Percentiles rank a stretch among this genome's conserved stretches.
These are phyloP conservation scores for Crithidia brevicula DNA, from an alignment of 208 protist genomes.

Conservation along the genomic window DNA sequence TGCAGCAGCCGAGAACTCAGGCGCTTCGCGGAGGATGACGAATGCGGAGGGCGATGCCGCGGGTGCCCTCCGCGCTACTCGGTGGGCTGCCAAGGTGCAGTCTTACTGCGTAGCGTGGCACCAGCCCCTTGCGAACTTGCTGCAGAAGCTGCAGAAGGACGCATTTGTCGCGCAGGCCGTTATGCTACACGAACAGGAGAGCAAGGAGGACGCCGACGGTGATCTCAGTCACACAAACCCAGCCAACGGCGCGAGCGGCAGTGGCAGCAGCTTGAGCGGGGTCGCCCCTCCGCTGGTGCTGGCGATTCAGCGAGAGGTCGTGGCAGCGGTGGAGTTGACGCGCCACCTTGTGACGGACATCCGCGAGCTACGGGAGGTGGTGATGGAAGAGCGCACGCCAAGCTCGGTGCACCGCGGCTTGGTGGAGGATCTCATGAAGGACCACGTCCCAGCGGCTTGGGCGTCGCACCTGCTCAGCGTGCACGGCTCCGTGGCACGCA, in stretches of 20 bases:
- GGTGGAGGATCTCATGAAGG: slow-evolving; percentile 81
- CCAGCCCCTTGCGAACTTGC: slow-evolving; percentile 18
- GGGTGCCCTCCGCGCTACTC: slow-evolving; percentile 25
- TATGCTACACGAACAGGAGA: slow-evolving; percentile 30
- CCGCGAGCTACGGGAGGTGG: slow-evolving; percentile 60
- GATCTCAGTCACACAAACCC: neutral
- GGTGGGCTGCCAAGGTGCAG: slow-evolving; percentile 60
- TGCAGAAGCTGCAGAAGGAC: slow-evolving; percentile 36
- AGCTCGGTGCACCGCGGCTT: slow-evolving; percentile 90
- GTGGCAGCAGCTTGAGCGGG: neutral
- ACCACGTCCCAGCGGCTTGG: slow-evolving; percentile 90
- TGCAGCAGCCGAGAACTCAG: neutral
- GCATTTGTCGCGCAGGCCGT: slow-evolving; percentile 39
- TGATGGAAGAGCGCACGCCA: slow-evolving; percentile 76
- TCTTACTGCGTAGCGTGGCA: slow-evolving; percentile 50
- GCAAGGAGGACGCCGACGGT: slow-evolving; percentile 10
- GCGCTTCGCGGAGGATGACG: neutral
- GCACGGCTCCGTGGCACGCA: slow-evolving; percentile 39
- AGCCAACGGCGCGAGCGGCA: neutral
- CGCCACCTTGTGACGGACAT: slow-evolving; percentile 80
- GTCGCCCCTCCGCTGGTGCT: slow-evolving; percentile 84
- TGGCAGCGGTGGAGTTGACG: slow-evolving; percentile 59
- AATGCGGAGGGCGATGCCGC: neutral
- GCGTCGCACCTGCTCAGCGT: slow-evolving; percentile 41
- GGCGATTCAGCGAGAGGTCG: slow-evolving; percentile 92